Conservation (phyloP, 2,329 filamentous ascomycete species). For the Aureobasidium namibiae region DNA sequence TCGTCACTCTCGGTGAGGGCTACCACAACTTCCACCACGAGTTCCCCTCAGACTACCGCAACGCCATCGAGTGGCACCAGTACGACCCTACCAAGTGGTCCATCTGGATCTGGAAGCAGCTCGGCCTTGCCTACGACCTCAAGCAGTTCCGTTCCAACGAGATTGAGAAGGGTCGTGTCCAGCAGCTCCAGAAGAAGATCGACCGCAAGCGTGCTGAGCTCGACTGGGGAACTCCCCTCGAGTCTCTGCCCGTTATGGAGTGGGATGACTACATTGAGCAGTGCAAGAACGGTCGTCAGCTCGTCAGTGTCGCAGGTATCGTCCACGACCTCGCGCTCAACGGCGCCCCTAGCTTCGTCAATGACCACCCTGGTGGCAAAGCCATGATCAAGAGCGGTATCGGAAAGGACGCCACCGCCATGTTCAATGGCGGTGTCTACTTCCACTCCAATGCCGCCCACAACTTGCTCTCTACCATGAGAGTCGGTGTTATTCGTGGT, state of each 20-base stretch:
- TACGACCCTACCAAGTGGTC: slow-evolving; percentile 89
- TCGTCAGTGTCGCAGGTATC: slow-evolving; percentile 72
- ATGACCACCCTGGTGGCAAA: slow-evolving; percentile 84
- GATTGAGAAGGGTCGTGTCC: slow-evolving; percentile 83
- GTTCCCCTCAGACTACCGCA: slow-evolving; percentile 88
- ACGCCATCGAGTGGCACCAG: slow-evolving; percentile 84
- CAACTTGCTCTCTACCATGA: slow-evolving; percentile 81
- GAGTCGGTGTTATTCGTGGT: slow-evolving; percentile 76
- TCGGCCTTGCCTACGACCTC: slow-evolving; percentile 76
- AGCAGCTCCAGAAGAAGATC: slow-evolving; percentile 87
- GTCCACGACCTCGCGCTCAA: slow-evolving; percentile 61
- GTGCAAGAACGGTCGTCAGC: slow-evolving; percentile 66
- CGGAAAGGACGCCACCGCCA: slow-evolving; percentile 80
- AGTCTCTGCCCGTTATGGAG: slow-evolving; percentile 75
- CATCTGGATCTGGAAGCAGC: slow-evolving; percentile 76
- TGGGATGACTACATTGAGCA: slow-evolving; percentile 81
- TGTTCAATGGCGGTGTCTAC: slow-evolving; percentile 89
- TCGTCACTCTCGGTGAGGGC: slow-evolving; percentile 78
- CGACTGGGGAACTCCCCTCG: slow-evolving; percentile 79
- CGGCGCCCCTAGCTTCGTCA: slow-evolving; percentile 52
- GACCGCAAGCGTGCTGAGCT: slow-evolving; percentile 75
- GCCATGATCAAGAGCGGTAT: slow-evolving; percentile 74
- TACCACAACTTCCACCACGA: slow-evolving; percentile 97
- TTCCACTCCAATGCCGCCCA: slow-evolving; percentile 84
- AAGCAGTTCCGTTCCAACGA: slow-evolving; percentile 90